Percentiles rank a stretch among this genome's conserved stretches.
Conservation (phyloP, 768 basidiomycete genomes). For the Russula ochroleuca region DNA sequence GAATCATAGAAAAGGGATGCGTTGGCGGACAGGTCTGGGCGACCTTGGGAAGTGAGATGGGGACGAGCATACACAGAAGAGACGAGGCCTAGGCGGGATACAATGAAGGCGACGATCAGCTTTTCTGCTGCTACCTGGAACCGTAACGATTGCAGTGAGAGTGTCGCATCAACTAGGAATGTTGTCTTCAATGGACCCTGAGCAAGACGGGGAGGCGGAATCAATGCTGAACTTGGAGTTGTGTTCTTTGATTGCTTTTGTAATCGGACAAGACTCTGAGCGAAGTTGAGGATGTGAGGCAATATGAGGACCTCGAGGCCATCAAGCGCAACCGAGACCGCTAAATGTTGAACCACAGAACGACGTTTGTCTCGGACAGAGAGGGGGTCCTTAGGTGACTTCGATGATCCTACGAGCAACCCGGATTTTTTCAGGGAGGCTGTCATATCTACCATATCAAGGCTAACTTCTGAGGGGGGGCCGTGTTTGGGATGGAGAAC, state of each 20-base stretch:
- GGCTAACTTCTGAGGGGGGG: constrained; percentile 18
- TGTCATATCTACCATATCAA: constrained; percentile 9
- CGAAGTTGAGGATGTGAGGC: constrained; percentile 27
- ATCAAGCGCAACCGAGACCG: constrained; percentile 20
- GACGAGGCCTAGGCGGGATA: constrained; percentile 39
- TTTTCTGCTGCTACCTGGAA: constrained; percentile 69
- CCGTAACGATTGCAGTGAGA: constrained; percentile 43
- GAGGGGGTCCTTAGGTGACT: constrained; percentile 18
- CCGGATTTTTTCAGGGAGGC: constrained; percentile 14
- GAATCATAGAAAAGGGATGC: constrained; percentile 47
- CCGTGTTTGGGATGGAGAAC: constrained; percentile 20
- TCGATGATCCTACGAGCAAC: constrained; percentile 13
- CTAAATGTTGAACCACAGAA: constrained; percentile 18
- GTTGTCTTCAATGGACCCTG: constrained; percentile 11
- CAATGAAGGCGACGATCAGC: constrained; percentile 57
- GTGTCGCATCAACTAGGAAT: constrained; percentile 38
- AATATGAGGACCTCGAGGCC: constrained; percentile 23
- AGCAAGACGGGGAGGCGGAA: neutral
- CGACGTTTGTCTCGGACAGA: constrained; percentile 20
- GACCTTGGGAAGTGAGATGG: constrained; percentile 31
- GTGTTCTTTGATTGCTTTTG: constrained; percentile 6
- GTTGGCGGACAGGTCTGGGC: constrained; percentile 43
- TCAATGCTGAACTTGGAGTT: neutral
- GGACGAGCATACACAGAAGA: constrained; percentile 33
- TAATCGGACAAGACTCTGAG: constrained; percentile 20